Evolutionary conservation across 345 rosid genomes (phyloP).

Genomic region (Citrus sp.): DNA sequence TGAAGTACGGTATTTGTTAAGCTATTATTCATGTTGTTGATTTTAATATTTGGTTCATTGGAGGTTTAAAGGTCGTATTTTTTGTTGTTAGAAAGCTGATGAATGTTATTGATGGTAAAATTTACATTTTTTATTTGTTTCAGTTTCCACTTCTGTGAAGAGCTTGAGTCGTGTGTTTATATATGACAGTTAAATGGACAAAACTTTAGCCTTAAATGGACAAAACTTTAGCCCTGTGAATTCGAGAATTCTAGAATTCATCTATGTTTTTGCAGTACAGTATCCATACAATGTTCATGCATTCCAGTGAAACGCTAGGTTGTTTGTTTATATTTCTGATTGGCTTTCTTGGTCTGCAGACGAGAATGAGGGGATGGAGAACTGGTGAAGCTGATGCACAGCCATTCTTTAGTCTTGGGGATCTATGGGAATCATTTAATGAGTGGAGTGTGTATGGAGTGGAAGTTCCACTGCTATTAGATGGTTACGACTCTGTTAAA

Average conservation of each 20-base stretch:
- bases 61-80: background rate
- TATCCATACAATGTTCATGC: background rate
- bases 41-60: background rate
- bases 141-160: background rate
- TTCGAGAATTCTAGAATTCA: background rate
- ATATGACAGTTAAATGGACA: background rate
- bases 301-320: background rate
- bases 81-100: background rate
- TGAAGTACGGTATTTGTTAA: background rate
- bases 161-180: background rate
- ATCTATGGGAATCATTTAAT: slow-evolving; percentile 56
- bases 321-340: background rate
- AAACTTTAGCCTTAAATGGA: background rate
- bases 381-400: slow-evolving; percentile 23
- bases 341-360: slow-evolving; percentile 20
- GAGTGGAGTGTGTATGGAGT: slow-evolving; percentile 71
- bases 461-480: slow-evolving; percentile 52
- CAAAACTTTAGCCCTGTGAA: background rate
- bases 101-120: background rate
- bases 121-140: background rate
- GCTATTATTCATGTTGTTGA: background rate
- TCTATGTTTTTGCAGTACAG: background rate
- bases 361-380: slow-evolving; percentile 24
- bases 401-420: slow-evolving; percentile 39
- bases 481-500: slow-evolving; percentile 38